Base-by-base conservation (phyloP, 495 filamentous ascomycete species). In the Entonaema liquescens region DNA sequence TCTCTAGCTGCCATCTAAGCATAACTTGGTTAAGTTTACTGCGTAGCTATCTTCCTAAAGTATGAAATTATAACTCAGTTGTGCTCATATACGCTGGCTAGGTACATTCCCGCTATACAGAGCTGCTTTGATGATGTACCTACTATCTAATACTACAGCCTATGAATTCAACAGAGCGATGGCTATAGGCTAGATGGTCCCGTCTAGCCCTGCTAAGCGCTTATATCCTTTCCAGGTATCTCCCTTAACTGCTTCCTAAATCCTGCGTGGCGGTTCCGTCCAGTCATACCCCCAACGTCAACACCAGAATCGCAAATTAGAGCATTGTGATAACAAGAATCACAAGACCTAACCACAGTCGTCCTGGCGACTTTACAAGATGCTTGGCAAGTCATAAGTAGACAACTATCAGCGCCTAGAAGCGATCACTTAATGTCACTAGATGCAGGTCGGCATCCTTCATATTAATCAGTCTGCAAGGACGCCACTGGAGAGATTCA, bases 401-500 rank as follows among this genome's bases (percentile, higher is more conserved):
- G 23, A 52, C 49, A 23, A 52, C 28, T 23, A 52, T 15, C 25
- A 52, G 8, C 3, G n/a, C 17, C 42, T 8, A 47, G 42, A 47
- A 23, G 2, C 11, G 42, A 7, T 4, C 17, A 23, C 19, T 47
- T 23, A 47, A 47, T 47, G 42, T 12, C 42, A 47, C 42, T 47
- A 21, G 17, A 47, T 19, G 42, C 42, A 47, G 42, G 42, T 23
- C 42, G 42, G 42, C 8, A 47, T 47, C 0, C 5, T 47, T 65
- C 42, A 28, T 50, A 52, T 59, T 23, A 29, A 38, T 9, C 5
- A 23, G 13, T 52, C 53, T 49, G 35, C 26, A 19, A 25, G 13
- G 29, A 29, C 62, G 62, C 62, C 62, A 65, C 54, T 65, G 55
- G 38, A 65, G 62, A 65, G 15, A 56, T 47, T 5, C 29, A 58